Evolutionary conservation across 345 rosid species (phyloP).

Genomic region (Citrus maxima): DNA sequence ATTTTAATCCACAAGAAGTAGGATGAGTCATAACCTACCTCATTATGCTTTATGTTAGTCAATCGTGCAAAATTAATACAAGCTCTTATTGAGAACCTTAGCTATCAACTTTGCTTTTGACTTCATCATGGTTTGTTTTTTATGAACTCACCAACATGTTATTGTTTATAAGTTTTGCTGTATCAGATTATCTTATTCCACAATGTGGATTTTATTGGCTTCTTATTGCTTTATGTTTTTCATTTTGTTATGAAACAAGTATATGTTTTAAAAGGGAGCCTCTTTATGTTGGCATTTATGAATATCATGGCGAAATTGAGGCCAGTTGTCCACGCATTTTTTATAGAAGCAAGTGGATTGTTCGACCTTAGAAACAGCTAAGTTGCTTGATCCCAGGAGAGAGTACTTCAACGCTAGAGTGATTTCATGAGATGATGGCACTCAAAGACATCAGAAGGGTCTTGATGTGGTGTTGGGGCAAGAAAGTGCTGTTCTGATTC

Average conservation of each 20-base stretch:
- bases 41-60: neutral
- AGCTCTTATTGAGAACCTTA: neutral
- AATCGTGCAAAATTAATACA: neutral
- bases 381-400: slow-evolving; percentile 68
- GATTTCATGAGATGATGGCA: slow-evolving; percentile 91
- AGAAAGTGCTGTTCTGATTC: slow-evolving; percentile 82
- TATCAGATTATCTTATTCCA: neutral
- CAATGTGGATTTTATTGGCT: neutral
- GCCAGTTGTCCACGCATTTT: slow-evolving; percentile 70
- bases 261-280: slow-evolving; percentile 68
- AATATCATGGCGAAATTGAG: slow-evolving; percentile 87
- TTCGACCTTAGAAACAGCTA: slow-evolving; percentile 87
- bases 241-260: slow-evolving; percentile 14
- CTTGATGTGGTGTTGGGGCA: slow-evolving; percentile 83
- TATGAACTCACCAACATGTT: neutral
- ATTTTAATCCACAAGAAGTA: neutral
- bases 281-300: slow-evolving; percentile 70
- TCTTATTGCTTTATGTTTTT: neutral
- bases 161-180: neutral
- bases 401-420: slow-evolving; percentile 65
- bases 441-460: slow-evolving; percentile 79
- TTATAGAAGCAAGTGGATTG: slow-evolving; percentile 80
- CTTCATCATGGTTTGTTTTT: neutral
- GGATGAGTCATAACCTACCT: neutral
- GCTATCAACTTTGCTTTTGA: neutral